Percentiles rank a stretch among this genome's conserved stretches.
These are phyloP conservation scores for Narthecium ossifragum DNA, from an alignment of 106 monocot species.

Conservation along the genomic window DNA sequence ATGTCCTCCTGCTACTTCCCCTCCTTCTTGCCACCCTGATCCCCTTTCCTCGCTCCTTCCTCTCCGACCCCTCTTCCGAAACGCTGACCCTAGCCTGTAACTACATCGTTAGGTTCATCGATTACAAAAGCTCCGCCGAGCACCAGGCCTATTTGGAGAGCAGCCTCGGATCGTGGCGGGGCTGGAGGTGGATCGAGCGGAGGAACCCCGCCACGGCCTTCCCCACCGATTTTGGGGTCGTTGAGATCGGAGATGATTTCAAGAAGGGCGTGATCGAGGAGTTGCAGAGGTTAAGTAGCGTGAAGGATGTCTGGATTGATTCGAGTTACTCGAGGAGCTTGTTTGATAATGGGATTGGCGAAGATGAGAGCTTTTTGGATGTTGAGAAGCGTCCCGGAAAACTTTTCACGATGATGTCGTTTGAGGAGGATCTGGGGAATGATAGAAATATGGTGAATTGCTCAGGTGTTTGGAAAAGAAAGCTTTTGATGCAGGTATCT, in stretches of 20 bases:
- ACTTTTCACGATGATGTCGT: conserved; percentile 71
- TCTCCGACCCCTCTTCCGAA: neutral
- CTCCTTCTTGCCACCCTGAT: conserved; percentile 27
- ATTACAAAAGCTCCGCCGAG: conserved; percentile 53
- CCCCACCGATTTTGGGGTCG: conserved; percentile 86
- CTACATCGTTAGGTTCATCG: conserved; percentile 70
- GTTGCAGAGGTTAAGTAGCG: conserved; percentile 46
- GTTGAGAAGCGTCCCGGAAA: conserved; percentile 63
- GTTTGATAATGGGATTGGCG: conserved; percentile 26
- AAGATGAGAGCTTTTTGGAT: conserved; percentile 11
- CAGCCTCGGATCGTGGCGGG: conserved; percentile 17
- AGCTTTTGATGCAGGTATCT: conserved; percentile 75
- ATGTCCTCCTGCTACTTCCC: conserved; percentile 5
- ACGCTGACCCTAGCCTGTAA: conserved; percentile 15
- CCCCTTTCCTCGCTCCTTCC: conserved; percentile 13
- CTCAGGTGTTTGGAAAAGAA: conserved; percentile 53
- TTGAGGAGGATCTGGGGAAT: conserved; percentile 25
- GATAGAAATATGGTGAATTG: conserved; percentile 15
- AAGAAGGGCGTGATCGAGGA: conserved; percentile 26
- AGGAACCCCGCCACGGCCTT: conserved; percentile 61
- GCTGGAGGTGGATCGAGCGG: conserved; percentile 83
- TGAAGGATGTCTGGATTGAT: conserved; percentile 71
- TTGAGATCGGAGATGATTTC: conserved; percentile 43
- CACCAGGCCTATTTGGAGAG: conserved; percentile 64
- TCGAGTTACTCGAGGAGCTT: conserved; percentile 57